These are phyloP conservation scores for Didymella pomorum DNA, from an alignment of 2,329 filamentous ascomycete species.

Conservation along the genomic window DNA sequence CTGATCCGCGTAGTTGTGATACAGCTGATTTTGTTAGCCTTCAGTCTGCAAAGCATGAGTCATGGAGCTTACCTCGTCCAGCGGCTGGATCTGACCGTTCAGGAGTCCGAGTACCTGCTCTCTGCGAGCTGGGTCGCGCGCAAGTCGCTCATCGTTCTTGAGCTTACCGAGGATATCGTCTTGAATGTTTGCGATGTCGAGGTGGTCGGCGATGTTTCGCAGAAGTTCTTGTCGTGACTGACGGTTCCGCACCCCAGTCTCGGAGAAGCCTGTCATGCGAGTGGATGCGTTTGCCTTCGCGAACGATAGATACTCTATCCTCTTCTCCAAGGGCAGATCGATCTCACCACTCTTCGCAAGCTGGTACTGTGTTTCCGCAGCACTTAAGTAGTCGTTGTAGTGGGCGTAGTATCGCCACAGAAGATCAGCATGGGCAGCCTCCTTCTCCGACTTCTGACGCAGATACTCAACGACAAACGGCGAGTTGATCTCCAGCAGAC, in stretches of 20 bases:
- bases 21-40: slow-evolving; percentile 68
- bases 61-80: slow-evolving; percentile 73
- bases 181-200: slow-evolving; percentile 95
- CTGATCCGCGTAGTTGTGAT: slow-evolving; percentile 88
- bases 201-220: slow-evolving; percentile 82
- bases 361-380: slow-evolving; percentile 83
- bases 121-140: slow-evolving; percentile 62
- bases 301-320: slow-evolving; percentile 87
- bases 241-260: slow-evolving; percentile 57
- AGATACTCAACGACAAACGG: slow-evolving; percentile 88
- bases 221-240: slow-evolving; percentile 85
- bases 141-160: slow-evolving; percentile 74
- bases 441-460: slow-evolving; percentile 74
- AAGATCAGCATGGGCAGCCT: slow-evolving; percentile 83
- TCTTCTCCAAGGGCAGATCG: slow-evolving; percentile 77
- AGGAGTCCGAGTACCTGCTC: slow-evolving; percentile 71
- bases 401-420: slow-evolving; percentile 93
- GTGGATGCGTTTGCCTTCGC: slow-evolving; percentile 94
- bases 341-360: slow-evolving; percentile 85
- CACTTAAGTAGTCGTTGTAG: slow-evolving; percentile 82
- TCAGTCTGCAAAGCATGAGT: slow-evolving; percentile 15
- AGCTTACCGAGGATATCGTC: slow-evolving; percentile 86
- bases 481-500: slow-evolving; percentile 84
- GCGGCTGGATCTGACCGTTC: slow-evolving; percentile 77
- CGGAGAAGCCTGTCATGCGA: slow-evolving; percentile 74